Evolutionary conservation across 768 basidiomycete species (phyloP), one percentile per base, ranked within the genome.

Genomic region (Tricholoma saponaceum): DNA sequence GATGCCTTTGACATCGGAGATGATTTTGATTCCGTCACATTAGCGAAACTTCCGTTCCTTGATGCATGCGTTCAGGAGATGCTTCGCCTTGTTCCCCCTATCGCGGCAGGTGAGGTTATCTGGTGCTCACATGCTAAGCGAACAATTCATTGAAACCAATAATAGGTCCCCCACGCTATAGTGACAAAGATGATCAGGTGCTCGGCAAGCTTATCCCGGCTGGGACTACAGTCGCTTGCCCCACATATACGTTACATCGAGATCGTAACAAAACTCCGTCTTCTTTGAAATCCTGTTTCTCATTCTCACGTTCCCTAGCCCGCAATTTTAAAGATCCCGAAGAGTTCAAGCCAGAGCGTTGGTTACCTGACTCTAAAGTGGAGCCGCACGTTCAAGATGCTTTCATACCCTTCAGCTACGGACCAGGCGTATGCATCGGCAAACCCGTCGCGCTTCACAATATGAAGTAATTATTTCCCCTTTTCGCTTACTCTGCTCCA

Each of bases 361-460:
- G 67, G 67, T 43, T 62, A 8, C 30, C 20, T 35, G 47, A 39
- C 18, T 20, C 43, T 25, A 39, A 46, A 22, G 25, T 49, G 2
- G 20, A 44, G 8, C 59, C 58, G 10, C 62, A 60, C 28, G 59
- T 59, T 28, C 56, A 25, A 43, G 60, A 60, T 49, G 66, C 61
- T 3, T 67, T 58, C 58, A 58, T 68, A 33, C 66, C 64, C 1
- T 69, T 66, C 32, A 56, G 56, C 33, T 59, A 59, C 28, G 66
- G 68, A 16, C 58, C 54, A 1, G 65, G 63, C 3, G 60, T 63
- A 1, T 69, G 68, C 54, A 63, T 66, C 23, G 68, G 66, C 13
- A 69, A 67, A 33, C 61, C 64, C 1, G 67, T 69, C 13, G 65
- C 64, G 4, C 56, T 69, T n/a, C 58, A 66, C 47, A 66, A 69